Percentiles rank a stretch among this genome's conserved stretches.
phyloP scores from a whole-genome alignment of 169 alveolate species.

The Condylostoma magnum region DNA sequence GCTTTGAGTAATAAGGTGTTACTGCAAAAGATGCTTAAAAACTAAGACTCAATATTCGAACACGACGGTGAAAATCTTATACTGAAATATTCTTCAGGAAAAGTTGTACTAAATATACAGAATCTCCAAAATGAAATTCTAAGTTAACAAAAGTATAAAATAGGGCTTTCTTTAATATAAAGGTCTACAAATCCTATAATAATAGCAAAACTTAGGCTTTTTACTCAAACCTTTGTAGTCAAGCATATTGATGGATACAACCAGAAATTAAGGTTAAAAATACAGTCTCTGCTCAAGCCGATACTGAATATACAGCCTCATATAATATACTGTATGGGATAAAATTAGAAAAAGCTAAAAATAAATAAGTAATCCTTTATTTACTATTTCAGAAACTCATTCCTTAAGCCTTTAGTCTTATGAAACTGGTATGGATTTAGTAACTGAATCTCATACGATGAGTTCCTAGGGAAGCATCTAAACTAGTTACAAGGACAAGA shows the following conservation, averaged over 20 bases:
- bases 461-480: background rate
- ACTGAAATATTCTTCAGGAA: conserved; percentile 25
- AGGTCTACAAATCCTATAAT: background rate
- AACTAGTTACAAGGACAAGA: too few species aligned
- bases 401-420: conserved; percentile 4
- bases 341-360: background rate
- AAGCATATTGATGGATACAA: background rate
- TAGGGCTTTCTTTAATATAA: background rate
- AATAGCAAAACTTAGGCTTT: too few species aligned
- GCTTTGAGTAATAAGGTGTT: background rate
- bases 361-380: background rate
- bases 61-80: background rate
- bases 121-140: background rate
- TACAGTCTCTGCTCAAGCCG: background rate
- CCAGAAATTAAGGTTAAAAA: background rate
- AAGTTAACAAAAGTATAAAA: background rate
- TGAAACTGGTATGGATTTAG: conserved; percentile 30
- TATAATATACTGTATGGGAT: background rate
- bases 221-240: background rate
- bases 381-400: background rate
- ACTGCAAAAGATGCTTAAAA: conserved; percentile 15
- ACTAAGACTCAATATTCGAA: background rate
- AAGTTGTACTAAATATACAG: background rate
- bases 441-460: background rate
- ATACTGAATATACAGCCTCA: background rate